A percentile compares a stretch with the other conserved stretches of the same genome.
These are phyloP conservation scores for Rhodotorula glutinis DNA, from an alignment of 1,284 basidiomycete species.

Conservation along the genomic window DNA sequence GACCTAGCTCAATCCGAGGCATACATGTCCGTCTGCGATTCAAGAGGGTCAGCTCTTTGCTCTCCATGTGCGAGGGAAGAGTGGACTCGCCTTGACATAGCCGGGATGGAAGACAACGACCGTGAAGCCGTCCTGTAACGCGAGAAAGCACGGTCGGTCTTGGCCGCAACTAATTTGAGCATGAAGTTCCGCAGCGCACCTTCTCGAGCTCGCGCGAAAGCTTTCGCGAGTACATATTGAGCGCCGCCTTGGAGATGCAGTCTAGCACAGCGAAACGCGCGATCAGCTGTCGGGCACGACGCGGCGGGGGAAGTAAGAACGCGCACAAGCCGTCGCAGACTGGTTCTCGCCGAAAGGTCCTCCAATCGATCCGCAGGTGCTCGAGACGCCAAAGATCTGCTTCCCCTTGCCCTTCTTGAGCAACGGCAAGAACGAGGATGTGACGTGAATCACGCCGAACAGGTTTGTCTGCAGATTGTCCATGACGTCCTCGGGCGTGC, in stretches of 20 bases:
- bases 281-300: too few relatives aligned
- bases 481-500: background rate
- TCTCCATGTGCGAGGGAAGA: too few relatives aligned
- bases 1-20: background rate
- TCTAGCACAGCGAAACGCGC: background rate
- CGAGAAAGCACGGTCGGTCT: background rate
- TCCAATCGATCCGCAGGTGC: background rate
- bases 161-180: background rate
- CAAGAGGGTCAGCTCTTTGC: too few relatives aligned
- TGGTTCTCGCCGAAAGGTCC: background rate
- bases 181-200: background rate
- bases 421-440: constrained; percentile 10
- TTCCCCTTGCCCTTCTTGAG: constrained; percentile 3
- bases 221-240: constrained; percentile 1
- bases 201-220: background rate
- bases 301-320: background rate
- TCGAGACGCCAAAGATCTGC: constrained; percentile 1
- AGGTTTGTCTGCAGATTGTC: constrained; percentile 10
- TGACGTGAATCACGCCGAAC: constrained; percentile 9
- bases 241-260: background rate
- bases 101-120: background rate
- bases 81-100: background rate
- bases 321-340: background rate
- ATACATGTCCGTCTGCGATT: background rate
- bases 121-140: constrained; percentile 1